Evolutionary conservation across 1,284 basidiomycete species (phyloP), one percentile per base, ranked within the genome.

Genomic region (Heimioporus retisporus): DNA sequence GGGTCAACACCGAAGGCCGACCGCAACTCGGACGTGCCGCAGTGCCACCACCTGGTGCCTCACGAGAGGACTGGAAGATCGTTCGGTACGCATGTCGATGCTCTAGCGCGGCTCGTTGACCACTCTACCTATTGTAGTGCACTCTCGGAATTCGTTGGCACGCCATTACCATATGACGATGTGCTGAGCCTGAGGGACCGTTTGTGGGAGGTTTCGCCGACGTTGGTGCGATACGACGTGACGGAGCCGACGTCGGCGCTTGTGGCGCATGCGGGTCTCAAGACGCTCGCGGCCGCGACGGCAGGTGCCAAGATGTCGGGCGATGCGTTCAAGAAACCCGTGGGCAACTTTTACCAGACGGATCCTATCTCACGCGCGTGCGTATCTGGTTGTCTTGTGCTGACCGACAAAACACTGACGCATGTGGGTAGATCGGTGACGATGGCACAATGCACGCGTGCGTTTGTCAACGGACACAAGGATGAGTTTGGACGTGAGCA

Each of bases 41-140:
- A 28, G 96, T 99, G 2, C 90, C 93, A n/a, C 94, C 96, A 48
- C 97, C 98, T 21, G 98, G 97, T 64, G 95, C 96, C 4, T 90
- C 96, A 6, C 86, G 98, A 61, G 98, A 99, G 81, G 98, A 99
- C 81, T 99, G 98, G 98, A 99, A 99, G 88, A 96, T 99, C 75
- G 86, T 99, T 70, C 93, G 96, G 93, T 94, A 69, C 40, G 63
- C 57, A 10, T 53, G 64, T 58, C 43, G 3, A 5, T 40, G 10
- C 42, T 21, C 7, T 16, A 42, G 19, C 44, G 2, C 21, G 2
- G n/a, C 11, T 2, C 60, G 53, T 46, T 60, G 1, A 64, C 7
- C 67, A 69, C 4, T 28, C 59, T 21, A n/a, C 28, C 56, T 44
- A n/a, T n/a, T n/a, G 50, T 57, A 93, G 94, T 68, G 98, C 97